Base-by-base conservation (phyloP, 352 stramenopile genomes). In the Globisporangium paddicum region DNA sequence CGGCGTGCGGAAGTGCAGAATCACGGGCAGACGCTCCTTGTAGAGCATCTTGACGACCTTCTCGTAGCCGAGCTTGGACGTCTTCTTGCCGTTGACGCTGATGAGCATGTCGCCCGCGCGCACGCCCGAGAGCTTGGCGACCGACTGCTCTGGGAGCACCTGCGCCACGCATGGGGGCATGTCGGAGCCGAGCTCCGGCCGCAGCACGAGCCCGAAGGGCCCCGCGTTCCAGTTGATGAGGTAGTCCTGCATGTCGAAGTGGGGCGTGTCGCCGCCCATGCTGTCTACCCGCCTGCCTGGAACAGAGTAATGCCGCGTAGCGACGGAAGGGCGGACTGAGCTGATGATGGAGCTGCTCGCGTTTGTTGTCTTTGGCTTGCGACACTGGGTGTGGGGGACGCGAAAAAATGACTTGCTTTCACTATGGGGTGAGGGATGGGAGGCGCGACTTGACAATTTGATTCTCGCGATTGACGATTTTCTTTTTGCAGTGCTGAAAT, bases 161-260 rank as follows among this genome's bases (percentile, higher is more conserved):
- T 89, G 75, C 49, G 68, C 71, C 47, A 93, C 82, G 37, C 89
- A 77, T n/a, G 82, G 82, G 26, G 82, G 80, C 80, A 90, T 89
- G 66, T 93, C 82, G 4, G 67, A 59, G 47, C 82, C 82, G 38
- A 89, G 64, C 35, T 90, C 82, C 7, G 82, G 77, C 14, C 79
- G 80, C 58, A 93, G 66, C 48, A 90, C 77, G 32, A 93, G 69
- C 40, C 82, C 82, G n/a, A 93, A 71, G 26, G 82, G 82, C 0
- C 82, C 82, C 13, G 78, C 75, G 63, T 93, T 88, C 82, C 82
- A 93, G 63, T 93, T 90, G 68, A 93, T 90, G 48, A 90, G 79
- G 71, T 89, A 93, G 60, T 93, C 82, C 61, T 86, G 73, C 81
- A 69, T 72, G 54, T 68, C 64, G 58, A 68, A 67, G 61, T 60